Evolutionary conservation across 2,329 filamentous ascomycete species (phyloP).

Genomic region (Diplocarpon mali): DNA sequence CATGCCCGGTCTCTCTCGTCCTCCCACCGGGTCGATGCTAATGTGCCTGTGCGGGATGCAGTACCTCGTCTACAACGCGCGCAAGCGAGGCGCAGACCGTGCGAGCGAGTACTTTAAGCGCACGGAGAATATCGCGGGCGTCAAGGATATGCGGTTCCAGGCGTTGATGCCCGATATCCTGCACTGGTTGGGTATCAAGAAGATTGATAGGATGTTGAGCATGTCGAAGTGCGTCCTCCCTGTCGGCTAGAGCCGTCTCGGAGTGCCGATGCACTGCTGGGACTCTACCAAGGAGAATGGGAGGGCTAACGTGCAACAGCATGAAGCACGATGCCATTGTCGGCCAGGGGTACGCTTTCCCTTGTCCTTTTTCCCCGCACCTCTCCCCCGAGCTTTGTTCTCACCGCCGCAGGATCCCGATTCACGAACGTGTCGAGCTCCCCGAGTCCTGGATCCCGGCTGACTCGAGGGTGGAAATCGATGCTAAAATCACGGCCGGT

Average conservation of each 20-base stretch:
- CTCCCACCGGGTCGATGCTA: background rate
- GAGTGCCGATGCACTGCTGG: too few species aligned
- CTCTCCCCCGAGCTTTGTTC: background rate
- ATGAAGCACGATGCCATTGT: slow-evolving; percentile 91
- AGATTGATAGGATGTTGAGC: slow-evolving; percentile 96
- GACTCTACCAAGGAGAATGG: background rate
- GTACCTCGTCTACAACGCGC: slow-evolving; percentile 60
- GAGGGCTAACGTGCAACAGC: slow-evolving; percentile 31
- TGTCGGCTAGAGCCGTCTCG: background rate
- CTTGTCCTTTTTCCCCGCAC: background rate
- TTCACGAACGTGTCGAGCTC: slow-evolving; percentile 81
- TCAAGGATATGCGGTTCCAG: slow-evolving; percentile 96
- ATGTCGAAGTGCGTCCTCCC: slow-evolving; percentile 62
- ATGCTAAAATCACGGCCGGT: slow-evolving; percentile 96
- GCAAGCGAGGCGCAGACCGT: slow-evolving; percentile 66
- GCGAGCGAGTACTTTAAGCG: slow-evolving; percentile 92
- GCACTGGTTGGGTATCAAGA: slow-evolving; percentile 96
- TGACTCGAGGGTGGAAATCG: slow-evolving; percentile 95
- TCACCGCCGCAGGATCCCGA: slow-evolving; percentile 52
- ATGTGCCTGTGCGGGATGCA: slow-evolving; percentile 10
- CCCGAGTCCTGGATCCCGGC: slow-evolving; percentile 89
- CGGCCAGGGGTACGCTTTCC: slow-evolving; percentile 51
- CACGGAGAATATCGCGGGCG: slow-evolving; percentile 96
- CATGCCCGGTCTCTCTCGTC: background rate
- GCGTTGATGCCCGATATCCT: slow-evolving; percentile 96